These are phyloP conservation scores for Scutellaria baicalensis DNA, from an alignment of 257 asterid genomes.

Conservation along the genomic window DNA sequence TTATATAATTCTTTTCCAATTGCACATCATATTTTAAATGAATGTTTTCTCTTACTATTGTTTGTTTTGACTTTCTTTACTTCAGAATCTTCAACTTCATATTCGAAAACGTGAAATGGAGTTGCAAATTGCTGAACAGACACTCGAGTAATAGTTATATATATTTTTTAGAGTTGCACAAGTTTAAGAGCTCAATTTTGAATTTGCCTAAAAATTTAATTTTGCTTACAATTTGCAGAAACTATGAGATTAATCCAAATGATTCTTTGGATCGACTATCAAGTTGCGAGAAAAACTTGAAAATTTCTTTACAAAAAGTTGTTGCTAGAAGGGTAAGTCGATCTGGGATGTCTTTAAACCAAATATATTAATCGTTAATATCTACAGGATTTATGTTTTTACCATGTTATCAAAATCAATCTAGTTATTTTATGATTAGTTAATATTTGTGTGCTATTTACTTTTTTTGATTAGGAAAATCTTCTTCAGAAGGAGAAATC, in stretches of 20 bases:
- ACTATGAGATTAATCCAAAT: conserved; percentile 32
- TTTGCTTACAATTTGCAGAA: conserved; percentile 19
- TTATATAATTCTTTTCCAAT: too few species aligned
- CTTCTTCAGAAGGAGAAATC: background rate
- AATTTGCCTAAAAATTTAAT: too few species aligned
- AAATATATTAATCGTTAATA: background rate
- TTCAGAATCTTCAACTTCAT: conserved; percentile 50
- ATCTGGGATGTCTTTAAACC: background rate
- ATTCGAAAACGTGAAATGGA: conserved; percentile 32
- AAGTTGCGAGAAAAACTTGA: conserved; percentile 57
- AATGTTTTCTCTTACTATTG: background rate
- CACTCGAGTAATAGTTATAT: conserved; percentile 30
- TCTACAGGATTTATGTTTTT: too few species aligned
- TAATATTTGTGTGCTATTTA: background rate
- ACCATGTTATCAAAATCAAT: too few species aligned
- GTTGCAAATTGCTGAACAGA: conserved; percentile 38
- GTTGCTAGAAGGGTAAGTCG: conserved; percentile 27
- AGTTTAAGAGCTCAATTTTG: too few species aligned
- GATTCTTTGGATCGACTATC: conserved; percentile 44
- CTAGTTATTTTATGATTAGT: too few species aligned
- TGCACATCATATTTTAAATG: too few species aligned
- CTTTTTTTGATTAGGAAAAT: background rate
- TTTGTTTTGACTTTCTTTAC: background rate
- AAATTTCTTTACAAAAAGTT: conserved; percentile 27
- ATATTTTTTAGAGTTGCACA: too few species aligned